Base-by-base conservation (phyloP, 2,329 filamentous ascomycete genomes). In the Aspergillus novoparasiticus region DNA sequence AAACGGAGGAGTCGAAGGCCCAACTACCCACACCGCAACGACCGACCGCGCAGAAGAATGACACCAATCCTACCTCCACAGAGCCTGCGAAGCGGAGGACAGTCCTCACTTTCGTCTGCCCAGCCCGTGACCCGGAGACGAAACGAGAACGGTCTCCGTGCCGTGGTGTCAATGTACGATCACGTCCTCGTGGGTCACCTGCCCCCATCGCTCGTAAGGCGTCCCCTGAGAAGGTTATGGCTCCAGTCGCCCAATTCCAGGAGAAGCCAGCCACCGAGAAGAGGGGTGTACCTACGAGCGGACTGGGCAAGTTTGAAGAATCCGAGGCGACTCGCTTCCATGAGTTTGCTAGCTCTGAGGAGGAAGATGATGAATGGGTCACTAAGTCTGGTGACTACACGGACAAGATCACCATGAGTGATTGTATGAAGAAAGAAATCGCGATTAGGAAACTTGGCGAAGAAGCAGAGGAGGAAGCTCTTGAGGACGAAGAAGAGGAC, bases 311-410 rank as follows among this genome's bases (percentile, higher is more conserved):
- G 57, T 79, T 80, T 45, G 74, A 80, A 61, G 75, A 76, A 48
- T 80, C 78, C 4, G 79, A 81, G 66, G 78, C 76, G 3, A 80
- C 78, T 41, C 75, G 79, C 56, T 98, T 97, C 74, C 92, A 97
- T 75, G 94, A 97, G 72, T 98, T 98, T 76, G 94, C 92, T 50
- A 93, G 90, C 74, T 93, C 92, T 57, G 85, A 89, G 62, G 84
- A 90, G 46, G 88, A 92, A 63, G 91, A 95, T 65, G 94, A 97
- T 62, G 94, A 97, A 71, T 99, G 95, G 95, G 92, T 96, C 34
- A 88, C 90, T 61, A 90, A 92, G 71, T 83, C 86, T 39, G 83
- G 85, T 9, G 85, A 86, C 36, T 83, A 88, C 67, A 84, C 85
- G 61, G 85, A 85, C 57, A 93, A 92, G 72, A 84, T 99, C 45